phyloP scores from a whole-genome alignment of 352 stramenopile species.

The Thalassiosira hispida region DNA sequence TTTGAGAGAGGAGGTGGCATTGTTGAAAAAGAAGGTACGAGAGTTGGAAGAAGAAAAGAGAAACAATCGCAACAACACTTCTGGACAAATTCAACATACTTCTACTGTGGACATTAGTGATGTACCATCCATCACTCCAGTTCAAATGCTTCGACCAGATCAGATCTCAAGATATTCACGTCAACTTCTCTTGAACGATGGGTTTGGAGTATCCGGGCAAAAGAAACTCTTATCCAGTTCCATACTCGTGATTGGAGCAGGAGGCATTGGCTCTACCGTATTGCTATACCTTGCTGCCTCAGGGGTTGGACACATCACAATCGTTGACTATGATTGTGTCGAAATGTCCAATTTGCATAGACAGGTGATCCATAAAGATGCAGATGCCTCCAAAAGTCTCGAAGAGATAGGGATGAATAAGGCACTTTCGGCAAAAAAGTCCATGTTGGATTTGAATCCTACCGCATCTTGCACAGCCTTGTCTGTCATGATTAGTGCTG shows the following conservation, averaged over 20 bases:
- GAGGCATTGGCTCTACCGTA: conserved; percentile 94
- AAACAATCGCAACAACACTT: conserved; percentile 6
- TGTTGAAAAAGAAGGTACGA: conserved; percentile 52
- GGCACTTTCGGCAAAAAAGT: conserved; percentile 87
- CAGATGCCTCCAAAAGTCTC: conserved; percentile 45
- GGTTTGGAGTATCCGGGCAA: conserved; percentile 91
- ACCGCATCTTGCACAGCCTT: conserved; percentile 77
- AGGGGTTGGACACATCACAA: conserved; percentile 90
- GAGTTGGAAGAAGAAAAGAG: conserved; percentile 34
- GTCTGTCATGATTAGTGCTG: conserved; percentile 79
- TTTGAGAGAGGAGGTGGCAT: conserved; percentile 39
- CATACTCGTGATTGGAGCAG: conserved; percentile 92
- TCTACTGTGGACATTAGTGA: conserved; percentile 5
- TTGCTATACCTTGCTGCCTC: conserved; percentile 94
- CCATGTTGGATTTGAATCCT: conserved; percentile 87
- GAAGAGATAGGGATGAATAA: conserved; percentile 86
- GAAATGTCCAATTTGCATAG: conserved; percentile 97
- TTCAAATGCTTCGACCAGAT: conserved; percentile 48
- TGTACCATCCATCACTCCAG: conserved; percentile 32
- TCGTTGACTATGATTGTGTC: conserved; percentile 95
- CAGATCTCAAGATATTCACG: conserved; percentile 91
- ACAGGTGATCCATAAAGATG: conserved; percentile 93
- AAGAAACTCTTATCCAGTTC: conserved; percentile 84
- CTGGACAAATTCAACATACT: neutral
- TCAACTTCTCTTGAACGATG: conserved; percentile 89